A percentile compares a stretch with the other conserved stretches of the same genome.
These are phyloP conservation scores for Populus alba DNA, from an alignment of 345 rosid species.

Conservation along the genomic window DNA sequence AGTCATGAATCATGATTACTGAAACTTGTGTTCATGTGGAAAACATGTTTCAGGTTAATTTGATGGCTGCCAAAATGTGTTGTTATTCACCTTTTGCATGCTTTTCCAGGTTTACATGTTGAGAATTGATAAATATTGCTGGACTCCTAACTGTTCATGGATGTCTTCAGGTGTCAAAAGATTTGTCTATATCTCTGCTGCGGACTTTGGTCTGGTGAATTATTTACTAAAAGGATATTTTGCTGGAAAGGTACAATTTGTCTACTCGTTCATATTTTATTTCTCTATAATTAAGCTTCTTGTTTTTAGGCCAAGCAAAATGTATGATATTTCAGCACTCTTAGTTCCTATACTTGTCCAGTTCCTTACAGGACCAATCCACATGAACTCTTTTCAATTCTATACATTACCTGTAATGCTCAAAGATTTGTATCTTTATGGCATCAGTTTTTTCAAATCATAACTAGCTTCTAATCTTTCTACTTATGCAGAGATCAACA, in stretches of 20 bases:
- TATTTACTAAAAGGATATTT: constrained; percentile 75
- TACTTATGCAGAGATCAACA: constrained; percentile 64
- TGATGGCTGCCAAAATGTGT: not conserved
- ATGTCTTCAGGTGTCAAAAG: constrained; percentile 66
- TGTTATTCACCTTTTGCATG: not conserved
- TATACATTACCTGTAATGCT: not conserved
- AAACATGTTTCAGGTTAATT: not conserved
- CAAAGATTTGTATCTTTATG: not conserved
- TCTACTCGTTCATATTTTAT: constrained; percentile 1
- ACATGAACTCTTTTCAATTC: not conserved
- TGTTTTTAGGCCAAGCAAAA: not conserved
- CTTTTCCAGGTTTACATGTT: not conserved
- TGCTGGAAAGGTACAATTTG: constrained; percentile 78
- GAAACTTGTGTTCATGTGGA: not conserved
- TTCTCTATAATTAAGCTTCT: not conserved
- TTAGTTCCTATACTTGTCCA: not conserved
- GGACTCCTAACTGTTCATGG: not conserved
- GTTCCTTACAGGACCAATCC: not conserved
- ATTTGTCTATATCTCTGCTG: constrained; percentile 90
- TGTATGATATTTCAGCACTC: not conserved
- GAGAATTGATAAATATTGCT: not conserved
- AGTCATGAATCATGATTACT: too few relatives aligned
- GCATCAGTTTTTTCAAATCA: not conserved
- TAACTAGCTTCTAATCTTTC: constrained; percentile 9
- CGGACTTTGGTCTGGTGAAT: constrained; percentile 82